Base-by-base conservation (phyloP, 331 rosid species). In the Erythrophleum ivorense region DNA sequence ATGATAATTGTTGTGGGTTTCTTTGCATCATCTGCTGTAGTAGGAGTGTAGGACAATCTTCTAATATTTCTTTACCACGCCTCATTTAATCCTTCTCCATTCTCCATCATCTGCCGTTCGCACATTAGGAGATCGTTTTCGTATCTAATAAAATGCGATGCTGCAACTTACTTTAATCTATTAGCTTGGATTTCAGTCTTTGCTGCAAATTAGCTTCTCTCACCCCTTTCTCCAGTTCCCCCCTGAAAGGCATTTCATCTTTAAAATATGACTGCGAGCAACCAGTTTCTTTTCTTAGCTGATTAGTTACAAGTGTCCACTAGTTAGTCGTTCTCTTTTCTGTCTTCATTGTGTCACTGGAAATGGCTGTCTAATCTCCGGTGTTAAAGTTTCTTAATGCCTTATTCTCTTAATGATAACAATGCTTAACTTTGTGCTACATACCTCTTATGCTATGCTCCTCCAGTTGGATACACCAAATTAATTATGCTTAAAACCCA, bases 311-410 rank as follows among this genome's bases (percentile, higher is more conserved):
- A 3, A 49, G 62, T 3, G 21, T 7, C 62, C 45, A 71, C 4
- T 50, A 71, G 46, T 15, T 31, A 14, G 60, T 55, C 24, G 59
- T 71, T 33, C 29, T 71, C 62, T 71, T 71, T 71, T 43, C 55
- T 69, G 19, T 73, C 6, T 73, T 73, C 33, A 4, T 73, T 73
- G 16, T 31, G 15, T 73, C 64, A 34, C 60, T 53, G 18, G 63
- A 34, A 52, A 73, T 12, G 49, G 9, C 67, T 41, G 1, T 45
- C 14, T 52, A n/a, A 50, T 50, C 48, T 72, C 34, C 16, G 10
- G 9, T 52, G 29, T 71, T 16, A 38, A 50, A 33, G 7, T 72
- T 31, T 52, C 50, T 66, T 67, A 45, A 69, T 45, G 55, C 65
- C 46, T 52, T 73, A 53, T 21, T 38, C 15, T 73, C 50, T 9